Evolutionary conservation across 192 early-diverging fungal genomes (phyloP), one percentile per base, ranked within the genome.

Genomic region (Gaertneriomyces sp.): DNA sequence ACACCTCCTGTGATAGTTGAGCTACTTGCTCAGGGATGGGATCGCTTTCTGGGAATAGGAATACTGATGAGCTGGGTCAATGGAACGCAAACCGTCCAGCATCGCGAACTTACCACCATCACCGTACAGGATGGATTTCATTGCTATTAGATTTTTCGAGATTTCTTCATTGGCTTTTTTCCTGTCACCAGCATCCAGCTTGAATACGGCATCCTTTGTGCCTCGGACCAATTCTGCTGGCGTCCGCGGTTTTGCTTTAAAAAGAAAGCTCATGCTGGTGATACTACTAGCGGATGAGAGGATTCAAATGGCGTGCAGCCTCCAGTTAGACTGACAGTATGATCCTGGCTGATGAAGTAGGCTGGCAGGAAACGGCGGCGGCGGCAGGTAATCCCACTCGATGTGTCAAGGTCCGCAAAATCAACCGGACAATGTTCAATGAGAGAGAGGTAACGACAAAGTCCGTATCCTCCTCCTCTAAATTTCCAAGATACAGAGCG

Each of bases 1-100:
- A 94, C 42, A 96, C 88, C 82, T 98, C 97, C 78, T 97, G 94
- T 5, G 96, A 86, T 45, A 99, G 81, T 70, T 96, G 93, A 10
- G 91, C 88, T 5, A 98, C 94, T 55, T 85, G 87, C 72, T 99
- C 97, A 39, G 93, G 91, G 17, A 81, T 75, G 8, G 92, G 93
- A 47, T 93, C 91, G 66, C 75, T 85, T 47, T 92, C 92, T 93
- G 68, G 47, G 25, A 44, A 56, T 38, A 12, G 16, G 14, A 46
- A 42, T n/a, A 12, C 47, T 12, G 47, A 49, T 17, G 47, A 49
- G 12, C 12, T 12, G 17, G 12, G 47, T 49, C 12, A 49, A 12
- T 49, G 12, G 47, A 49, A n/a, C 1, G 17, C 0, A 49, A 17
- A 0, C 47, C 47, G 47, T 49, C 47, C 47, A 49, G 12, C 47